phyloP scores from a whole-genome alignment of 1,284 basidiomycete genomes.

The Blastosporella zonata region DNA sequence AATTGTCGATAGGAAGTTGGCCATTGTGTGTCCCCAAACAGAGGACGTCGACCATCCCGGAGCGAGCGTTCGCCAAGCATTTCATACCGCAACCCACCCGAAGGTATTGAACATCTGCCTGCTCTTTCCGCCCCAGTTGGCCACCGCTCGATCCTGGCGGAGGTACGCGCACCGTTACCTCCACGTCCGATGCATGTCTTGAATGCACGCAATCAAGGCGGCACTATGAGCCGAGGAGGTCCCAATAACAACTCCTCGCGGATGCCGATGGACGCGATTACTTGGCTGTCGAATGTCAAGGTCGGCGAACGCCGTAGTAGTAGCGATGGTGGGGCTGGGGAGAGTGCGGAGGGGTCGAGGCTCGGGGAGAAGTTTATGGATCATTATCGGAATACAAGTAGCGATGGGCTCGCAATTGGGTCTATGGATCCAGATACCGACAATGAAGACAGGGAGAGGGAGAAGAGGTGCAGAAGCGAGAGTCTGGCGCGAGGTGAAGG shows the following conservation, averaged over 20 bases:
- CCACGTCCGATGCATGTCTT: constrained; percentile 24
- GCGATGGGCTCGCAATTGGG: constrained; percentile 9
- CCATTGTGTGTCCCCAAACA: constrained; percentile 27
- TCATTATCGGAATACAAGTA: neutral
- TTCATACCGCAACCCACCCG: constrained; percentile 50
- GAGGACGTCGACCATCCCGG: constrained; percentile 28
- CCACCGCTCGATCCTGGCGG: constrained; percentile 62
- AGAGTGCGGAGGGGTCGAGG: constrained; percentile 42
- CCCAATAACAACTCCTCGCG: constrained; percentile 47
- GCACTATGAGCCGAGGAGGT: constrained; percentile 58
- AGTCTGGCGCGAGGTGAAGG: constrained; percentile 25
- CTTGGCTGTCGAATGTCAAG: constrained; percentile 72
- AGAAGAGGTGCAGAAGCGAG: constrained; percentile 20
- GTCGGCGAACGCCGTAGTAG: constrained; percentile 53
- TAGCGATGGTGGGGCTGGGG: constrained; percentile 42
- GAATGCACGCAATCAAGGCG: constrained; percentile 27
- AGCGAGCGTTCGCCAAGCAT: constrained; percentile 24
- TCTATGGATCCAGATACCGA: constrained; percentile 10
- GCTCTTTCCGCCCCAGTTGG: constrained; percentile 65
- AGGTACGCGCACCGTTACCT: constrained; percentile 57
- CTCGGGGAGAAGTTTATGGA: constrained; percentile 21
- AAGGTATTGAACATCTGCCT: constrained; percentile 33
- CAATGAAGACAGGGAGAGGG: constrained; percentile 10
- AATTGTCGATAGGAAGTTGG: constrained; percentile 41
- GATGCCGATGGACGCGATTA: constrained; percentile 60